Evolutionary conservation across 1,284 basidiomycete genomes (phyloP), one percentile per base, ranked within the genome.

Genomic region (Melampsora americana): DNA sequence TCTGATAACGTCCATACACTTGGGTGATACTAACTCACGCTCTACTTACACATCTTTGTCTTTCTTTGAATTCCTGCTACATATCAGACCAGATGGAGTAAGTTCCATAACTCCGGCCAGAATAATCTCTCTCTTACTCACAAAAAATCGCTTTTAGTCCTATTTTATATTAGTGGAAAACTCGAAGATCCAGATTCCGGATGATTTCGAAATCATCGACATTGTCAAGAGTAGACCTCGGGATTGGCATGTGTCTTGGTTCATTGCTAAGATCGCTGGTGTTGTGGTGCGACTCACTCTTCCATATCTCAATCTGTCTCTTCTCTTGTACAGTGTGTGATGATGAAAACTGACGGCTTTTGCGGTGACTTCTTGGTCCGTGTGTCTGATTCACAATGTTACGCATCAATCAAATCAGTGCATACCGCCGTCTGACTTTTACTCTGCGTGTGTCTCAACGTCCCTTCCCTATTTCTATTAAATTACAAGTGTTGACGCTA

Each of bases 211-310:
- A 39, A 72, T 72, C 18, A 39, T 72, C 3, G 61, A 65, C 42
- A 16, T 72, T 39, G 62, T 72, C 44, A 72, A 65, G 42, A 7
- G 26, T 44, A 14, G 70, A 18, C 61, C 70, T n/a, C 48, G 70
- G 23, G 70, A 72, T 61, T 72, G 70, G 70, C 70, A 72, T 61
- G 61, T 72, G 60, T 72, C 56, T 46, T 72, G 70, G 70, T 72
- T 72, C 23, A 42, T 72, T n/a, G 70, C 70, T n/a, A 72, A 72
- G 50, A 30, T 65, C 11, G 70, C 70, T 7, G 70, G 70, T 16
- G 70, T 72, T 9, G 70, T 72, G n/a, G 70, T 72, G 23, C 28
- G 70, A 48, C n/a, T 7, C 18, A 30, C 18, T 20, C 46, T n/a
- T 39, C 20, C 23, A 9, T 39, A 1, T 62, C 26, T n/a, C 16